A percentile compares a stretch with the other conserved stretches of the same genome.
Conservation (phyloP, 2,329 filamentous ascomycete species). For the Talaromyces funiculosus region DNA sequence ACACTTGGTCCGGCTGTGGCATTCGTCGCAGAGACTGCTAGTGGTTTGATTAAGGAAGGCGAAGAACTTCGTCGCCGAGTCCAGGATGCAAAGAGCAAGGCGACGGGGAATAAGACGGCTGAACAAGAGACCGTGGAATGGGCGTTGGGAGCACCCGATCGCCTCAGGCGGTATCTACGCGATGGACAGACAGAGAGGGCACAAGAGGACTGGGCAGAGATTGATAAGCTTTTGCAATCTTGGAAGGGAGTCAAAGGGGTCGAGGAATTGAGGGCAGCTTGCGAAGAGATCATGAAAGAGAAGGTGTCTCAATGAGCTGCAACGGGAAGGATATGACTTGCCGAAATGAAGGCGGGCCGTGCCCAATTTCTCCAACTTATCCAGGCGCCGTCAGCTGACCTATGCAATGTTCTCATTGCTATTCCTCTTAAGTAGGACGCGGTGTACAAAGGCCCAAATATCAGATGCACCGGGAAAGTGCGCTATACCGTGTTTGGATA, state of each 20-base stretch:
- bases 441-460: too few relatives aligned
- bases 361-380: neutral
- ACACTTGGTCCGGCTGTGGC: conserved; percentile 38
- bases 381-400: neutral
- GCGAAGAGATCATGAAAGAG: conserved; percentile 34
- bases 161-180: conserved; percentile 32
- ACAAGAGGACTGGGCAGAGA: conserved; percentile 38
- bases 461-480: neutral
- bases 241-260: conserved; percentile 43
- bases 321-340: neutral
- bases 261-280: conserved; percentile 34
- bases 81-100: conserved; percentile 21
- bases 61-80: conserved; percentile 30
- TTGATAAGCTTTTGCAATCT: conserved; percentile 33
- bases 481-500: neutral
- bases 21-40: conserved; percentile 42
- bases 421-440: too few relatives aligned
- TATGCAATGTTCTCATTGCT: neutral
- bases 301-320: conserved; percentile 8
- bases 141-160: conserved; percentile 39
- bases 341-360: neutral
- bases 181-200: conserved; percentile 38
- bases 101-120: conserved; percentile 18
- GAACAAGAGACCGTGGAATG: conserved; percentile 43
- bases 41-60: conserved; percentile 34